These are phyloP conservation scores for Sungouiozyma intestinalis DNA, from an alignment of 805 yeast genomes.

Conservation along the genomic window DNA sequence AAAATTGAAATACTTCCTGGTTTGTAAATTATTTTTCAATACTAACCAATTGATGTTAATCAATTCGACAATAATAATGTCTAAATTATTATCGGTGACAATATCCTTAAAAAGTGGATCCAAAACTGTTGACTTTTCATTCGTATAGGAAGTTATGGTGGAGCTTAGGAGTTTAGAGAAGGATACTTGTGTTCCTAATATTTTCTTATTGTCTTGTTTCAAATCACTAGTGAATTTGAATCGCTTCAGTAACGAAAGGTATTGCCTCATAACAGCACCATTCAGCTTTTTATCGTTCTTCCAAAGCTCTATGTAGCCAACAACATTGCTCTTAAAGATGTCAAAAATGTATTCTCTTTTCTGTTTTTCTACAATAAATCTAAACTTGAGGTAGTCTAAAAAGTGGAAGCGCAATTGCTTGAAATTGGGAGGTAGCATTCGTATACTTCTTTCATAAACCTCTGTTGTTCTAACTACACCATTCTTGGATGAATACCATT, in stretches of 20 bases:
- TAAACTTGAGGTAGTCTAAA: constrained; percentile 13
- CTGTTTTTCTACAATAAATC: constrained; percentile 6
- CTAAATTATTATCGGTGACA: constrained; percentile 34
- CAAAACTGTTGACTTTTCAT: constrained; percentile 5
- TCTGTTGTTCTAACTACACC: constrained; percentile 28
- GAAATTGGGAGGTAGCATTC: constrained; percentile 28
- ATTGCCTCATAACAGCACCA: constrained; percentile 10
- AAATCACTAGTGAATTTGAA: constrained; percentile 13
- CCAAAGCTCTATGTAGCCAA: constrained; percentile 9
- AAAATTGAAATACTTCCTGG: constrained; percentile 23
- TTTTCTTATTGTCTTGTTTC: constrained; percentile 10
- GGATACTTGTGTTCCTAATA: constrained; percentile 14
- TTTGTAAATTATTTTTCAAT: constrained; percentile 24
- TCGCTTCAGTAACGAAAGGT: constrained; percentile 16
- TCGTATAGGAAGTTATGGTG: constrained; percentile 15
- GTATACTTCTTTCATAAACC: constrained; percentile 43
- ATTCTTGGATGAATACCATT: constrained; percentile 30
- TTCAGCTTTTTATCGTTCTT: constrained; percentile 9
- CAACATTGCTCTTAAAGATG: constrained; percentile 8
- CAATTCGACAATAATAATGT: constrained; percentile 30
- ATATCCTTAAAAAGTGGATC: constrained; percentile 23
- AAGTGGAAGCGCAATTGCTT: constrained; percentile 12
- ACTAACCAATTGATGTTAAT: constrained; percentile 26
- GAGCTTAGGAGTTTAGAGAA: constrained; percentile 19
- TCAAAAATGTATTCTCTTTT: constrained; percentile 6